Evolutionary conservation across 495 filamentous ascomycete genomes (phyloP).

Genomic region (Lineolata rhizophorae): DNA sequence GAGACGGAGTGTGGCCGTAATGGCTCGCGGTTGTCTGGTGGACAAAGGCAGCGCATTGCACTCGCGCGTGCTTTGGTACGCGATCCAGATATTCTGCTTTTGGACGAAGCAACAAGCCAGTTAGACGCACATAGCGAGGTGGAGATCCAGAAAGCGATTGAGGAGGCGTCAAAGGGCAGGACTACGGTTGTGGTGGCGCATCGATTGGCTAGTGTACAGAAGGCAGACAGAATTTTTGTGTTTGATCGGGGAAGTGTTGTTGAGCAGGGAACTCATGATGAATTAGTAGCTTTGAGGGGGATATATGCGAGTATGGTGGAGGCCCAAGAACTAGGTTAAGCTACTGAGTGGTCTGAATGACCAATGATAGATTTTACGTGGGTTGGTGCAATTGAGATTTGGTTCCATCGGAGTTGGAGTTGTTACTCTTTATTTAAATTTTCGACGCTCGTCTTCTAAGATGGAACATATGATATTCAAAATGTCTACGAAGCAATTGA

Average conservation of each 20-base stretch:
- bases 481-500: no score
- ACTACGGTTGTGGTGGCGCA: slow-evolving; percentile 14
- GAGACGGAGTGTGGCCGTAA: slow-evolving; percentile 12
- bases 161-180: slow-evolving; percentile 4
- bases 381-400: no score
- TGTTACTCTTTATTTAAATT: no score
- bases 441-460: no score
- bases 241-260: slow-evolving; percentile 10
- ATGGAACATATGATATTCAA: no score
- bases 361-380: no score
- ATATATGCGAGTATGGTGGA: slow-evolving; percentile 12
- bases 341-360: no score
- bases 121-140: slow-evolving; percentile 12
- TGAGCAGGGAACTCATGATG: slow-evolving; percentile 10
- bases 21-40: slow-evolving; percentile 11
- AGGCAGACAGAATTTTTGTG: slow-evolving; percentile 13
- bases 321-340: slow-evolving; percentile 8
- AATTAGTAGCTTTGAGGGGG: slow-evolving; percentile 8
- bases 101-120: slow-evolving; percentile 13
- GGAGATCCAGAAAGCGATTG: slow-evolving; percentile 6
- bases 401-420: no score
- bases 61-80: slow-evolving; percentile 14
- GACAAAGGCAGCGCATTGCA: slow-evolving; percentile 13
- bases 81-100: slow-evolving; percentile 12
- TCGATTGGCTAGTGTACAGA: slow-evolving; percentile 10